phyloP scores from a whole-genome alignment of 345 rosid species.

The Populus deltoides region DNA sequence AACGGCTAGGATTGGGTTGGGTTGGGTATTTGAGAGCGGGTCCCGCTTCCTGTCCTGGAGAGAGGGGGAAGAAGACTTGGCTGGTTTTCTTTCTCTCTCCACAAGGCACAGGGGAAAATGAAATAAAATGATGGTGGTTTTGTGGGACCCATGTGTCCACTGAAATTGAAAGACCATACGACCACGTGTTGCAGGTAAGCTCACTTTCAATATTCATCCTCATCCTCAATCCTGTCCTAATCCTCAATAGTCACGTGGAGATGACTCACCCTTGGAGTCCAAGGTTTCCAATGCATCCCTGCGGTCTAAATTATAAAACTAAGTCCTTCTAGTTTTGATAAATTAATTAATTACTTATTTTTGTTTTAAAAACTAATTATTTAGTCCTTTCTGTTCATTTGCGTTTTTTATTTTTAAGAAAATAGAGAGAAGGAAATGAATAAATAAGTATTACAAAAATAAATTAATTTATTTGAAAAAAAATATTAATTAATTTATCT shows the following conservation, averaged over 20 bases:
- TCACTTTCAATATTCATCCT: not conserved
- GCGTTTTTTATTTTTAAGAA: not conserved
- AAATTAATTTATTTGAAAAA: too few species aligned
- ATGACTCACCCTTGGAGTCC: not conserved
- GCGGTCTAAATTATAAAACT: not conserved
- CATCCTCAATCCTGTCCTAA: not conserved
- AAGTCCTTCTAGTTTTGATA: not conserved
- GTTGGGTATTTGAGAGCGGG: not conserved
- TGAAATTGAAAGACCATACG: not conserved
- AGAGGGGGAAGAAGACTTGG: not conserved
- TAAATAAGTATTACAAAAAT: too few species aligned
- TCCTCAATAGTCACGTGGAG: not conserved
- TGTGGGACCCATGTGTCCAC: not conserved
- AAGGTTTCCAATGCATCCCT: not conserved
- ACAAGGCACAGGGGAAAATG: not conserved
- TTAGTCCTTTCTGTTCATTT: not conserved
- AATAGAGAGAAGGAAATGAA: not conserved
- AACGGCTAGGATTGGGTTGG: not conserved
- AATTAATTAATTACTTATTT: too few species aligned
- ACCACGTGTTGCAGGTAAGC: not conserved
- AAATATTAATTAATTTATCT: too few species aligned
- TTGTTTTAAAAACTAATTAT: too few species aligned
- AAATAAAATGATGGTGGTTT: not conserved
- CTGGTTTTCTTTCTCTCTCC: not conserved
- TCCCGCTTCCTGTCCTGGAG: not conserved